phyloP scores from a whole-genome alignment of 805 yeast species.

The Saccharomycopsis fermentans region DNA sequence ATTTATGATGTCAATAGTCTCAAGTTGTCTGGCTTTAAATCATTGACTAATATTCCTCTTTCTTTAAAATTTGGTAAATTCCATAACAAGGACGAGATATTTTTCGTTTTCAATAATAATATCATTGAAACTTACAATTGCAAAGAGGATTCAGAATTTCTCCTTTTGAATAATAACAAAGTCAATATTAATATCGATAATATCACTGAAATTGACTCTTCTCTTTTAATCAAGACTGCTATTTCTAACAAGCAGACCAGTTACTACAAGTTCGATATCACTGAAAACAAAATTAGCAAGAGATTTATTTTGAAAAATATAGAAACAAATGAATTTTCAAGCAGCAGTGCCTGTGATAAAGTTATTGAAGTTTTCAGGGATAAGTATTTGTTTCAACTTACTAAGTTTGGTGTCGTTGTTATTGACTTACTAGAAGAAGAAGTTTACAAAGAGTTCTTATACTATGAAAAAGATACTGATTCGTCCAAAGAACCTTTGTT shows the following conservation, averaged over 20 bases:
- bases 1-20: conserved; percentile 8
- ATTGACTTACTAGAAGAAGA: not conserved
- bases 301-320: not conserved
- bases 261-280: not conserved
- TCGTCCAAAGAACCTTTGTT: not conserved
- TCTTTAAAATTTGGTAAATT: conserved; percentile 7
- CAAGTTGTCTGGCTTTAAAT: not conserved
- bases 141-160: not conserved
- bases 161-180: not conserved
- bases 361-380: not conserved
- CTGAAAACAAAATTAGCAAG: not conserved
- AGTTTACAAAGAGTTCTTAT: not conserved
- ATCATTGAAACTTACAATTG: not conserved
- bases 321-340: not conserved
- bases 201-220: not conserved
- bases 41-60: conserved; percentile 2
- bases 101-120: conserved; percentile 3
- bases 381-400: not conserved
- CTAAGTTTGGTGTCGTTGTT: not conserved
- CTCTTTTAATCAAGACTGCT: not conserved
- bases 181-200: not conserved
- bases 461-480: not conserved
- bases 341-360: not conserved
- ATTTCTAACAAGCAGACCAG: not conserved
- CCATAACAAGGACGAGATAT: not conserved